Percentiles rank a stretch among this genome's conserved stretches.
Evolutionary conservation across 306 rosid genomes (phyloP).

Genomic region (Castanea crenata): DNA sequence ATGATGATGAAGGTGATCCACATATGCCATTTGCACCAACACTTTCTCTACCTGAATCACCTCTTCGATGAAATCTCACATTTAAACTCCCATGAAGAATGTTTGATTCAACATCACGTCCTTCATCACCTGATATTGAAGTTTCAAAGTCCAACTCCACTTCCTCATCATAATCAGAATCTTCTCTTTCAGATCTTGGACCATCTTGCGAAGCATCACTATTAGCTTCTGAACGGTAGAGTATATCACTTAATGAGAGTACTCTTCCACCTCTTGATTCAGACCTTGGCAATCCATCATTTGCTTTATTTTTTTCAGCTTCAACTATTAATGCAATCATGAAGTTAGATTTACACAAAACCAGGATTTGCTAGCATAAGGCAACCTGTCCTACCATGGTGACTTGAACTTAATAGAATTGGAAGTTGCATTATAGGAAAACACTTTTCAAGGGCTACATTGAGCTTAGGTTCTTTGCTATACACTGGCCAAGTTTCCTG

Average conservation of each 20-base stretch:
- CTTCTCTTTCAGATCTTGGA: slow-evolving; percentile 85
- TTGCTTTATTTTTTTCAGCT: slow-evolving; percentile 63
- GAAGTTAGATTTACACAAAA: slow-evolving; percentile 24
- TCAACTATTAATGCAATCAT: slow-evolving; percentile 56
- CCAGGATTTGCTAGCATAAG: not conserved
- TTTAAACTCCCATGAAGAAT: slow-evolving; percentile 83
- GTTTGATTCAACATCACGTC: slow-evolving; percentile 67
- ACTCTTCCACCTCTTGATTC: slow-evolving; percentile 63
- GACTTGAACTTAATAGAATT: not conserved
- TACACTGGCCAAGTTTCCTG: not conserved
- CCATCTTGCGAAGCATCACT: slow-evolving; percentile 90
- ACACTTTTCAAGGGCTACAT: not conserved
- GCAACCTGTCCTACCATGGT: not conserved
- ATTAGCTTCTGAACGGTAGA: slow-evolving; percentile 74
- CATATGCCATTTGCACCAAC: slow-evolving; percentile 57
- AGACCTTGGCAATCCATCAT: slow-evolving; percentile 59
- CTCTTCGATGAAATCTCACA: slow-evolving; percentile 76
- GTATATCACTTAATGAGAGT: slow-evolving; percentile 79
- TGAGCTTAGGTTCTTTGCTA: not conserved
- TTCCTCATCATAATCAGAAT: slow-evolving; percentile 92
- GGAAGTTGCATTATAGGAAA: not conserved
- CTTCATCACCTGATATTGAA: slow-evolving; percentile 83
- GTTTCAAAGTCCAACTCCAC: slow-evolving; percentile 91
- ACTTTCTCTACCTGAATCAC: slow-evolving; percentile 61
- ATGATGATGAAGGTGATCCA: slow-evolving; percentile 80